Conservation (phyloP, 495 filamentous ascomycete species). For the Aspergillus kassunensis region DNA sequence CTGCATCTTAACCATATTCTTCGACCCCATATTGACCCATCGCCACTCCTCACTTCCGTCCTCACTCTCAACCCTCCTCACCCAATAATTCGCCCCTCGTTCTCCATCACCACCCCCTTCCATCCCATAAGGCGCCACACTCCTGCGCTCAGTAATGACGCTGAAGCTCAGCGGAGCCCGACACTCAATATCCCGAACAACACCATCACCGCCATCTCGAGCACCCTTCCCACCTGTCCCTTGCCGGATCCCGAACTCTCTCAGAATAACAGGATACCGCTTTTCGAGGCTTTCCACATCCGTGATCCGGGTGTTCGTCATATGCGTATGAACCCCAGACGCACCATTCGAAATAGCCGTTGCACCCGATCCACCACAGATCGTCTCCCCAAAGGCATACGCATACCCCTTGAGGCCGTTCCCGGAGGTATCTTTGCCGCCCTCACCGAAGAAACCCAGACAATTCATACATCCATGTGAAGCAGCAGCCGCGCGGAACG, state of each 20-base stretch:
- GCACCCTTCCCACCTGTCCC: conserved; percentile 43
- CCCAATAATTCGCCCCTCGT: conserved; percentile 15
- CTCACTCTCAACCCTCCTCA: conserved; percentile 1
- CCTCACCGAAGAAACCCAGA: conserved; percentile 37
- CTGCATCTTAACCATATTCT: conserved; percentile 6
- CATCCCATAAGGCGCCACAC: conserved; percentile 73
- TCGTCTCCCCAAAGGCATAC: conserved; percentile 78
- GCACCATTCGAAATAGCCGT: conserved; percentile 77
- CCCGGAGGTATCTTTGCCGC: conserved; percentile 24
- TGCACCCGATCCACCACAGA: conserved; percentile 83
- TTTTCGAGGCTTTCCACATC: conserved; percentile 91
- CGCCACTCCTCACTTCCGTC: conserved; percentile 2
- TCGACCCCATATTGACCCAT: conserved; percentile 7
- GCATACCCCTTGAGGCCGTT: conserved; percentile 60
- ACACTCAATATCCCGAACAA: conserved; percentile 35
- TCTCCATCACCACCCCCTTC: conserved; percentile 7
- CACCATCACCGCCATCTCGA: conserved; percentile 36
- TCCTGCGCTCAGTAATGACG: conserved; percentile 79
- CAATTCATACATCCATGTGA: conserved; percentile 88
- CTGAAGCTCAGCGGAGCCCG: conserved; percentile 67
- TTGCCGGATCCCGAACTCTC: conserved; percentile 69
- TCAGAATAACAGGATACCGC: conserved; percentile 81
- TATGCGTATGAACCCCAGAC: conserved; percentile 83
- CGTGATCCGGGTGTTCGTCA: conserved; percentile 96
- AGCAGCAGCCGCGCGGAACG: conserved; percentile 80